Base-by-base conservation (phyloP, 768 basidiomycete genomes). In the Amanita pseudoporphyria region DNA sequence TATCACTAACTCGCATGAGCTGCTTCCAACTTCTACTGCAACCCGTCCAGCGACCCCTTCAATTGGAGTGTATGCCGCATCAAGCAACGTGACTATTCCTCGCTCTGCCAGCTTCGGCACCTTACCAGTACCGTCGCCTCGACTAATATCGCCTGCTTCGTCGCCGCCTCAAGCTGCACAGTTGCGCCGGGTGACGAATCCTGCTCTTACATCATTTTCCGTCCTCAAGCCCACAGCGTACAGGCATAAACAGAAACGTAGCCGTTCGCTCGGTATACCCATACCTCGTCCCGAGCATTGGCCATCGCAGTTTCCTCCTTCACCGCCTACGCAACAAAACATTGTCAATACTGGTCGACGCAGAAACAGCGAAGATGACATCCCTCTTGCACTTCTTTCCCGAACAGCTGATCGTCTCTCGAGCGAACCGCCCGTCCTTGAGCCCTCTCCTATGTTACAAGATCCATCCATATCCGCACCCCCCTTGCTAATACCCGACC, bases 21-120 rank as follows among this genome's bases (percentile, higher is more conserved):
- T 51, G 46, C 21, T 52, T 43, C 51, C 47, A 51, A 39, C 56
- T 43, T 43, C 54, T 39, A 33, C 57, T 55, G 46, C 59, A 53
- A 21, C 46, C 2, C 56, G 58, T 22, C 53, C 59, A 26, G 57
- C 46, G 19, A 38, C 52, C n/a, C 49, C 49, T 9, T 37, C 31
- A 9, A 24, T 50, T 14, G 47, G 47, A 10, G 32, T 50, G 22
- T 50, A 42, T 32, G 40, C 40, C 12, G 49, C 12, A 12, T 50
- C 49, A 22, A 50, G 49, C 22, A 50, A 50, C 26, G 49, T 50
- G 28, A 22, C 39, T 18, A 18, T 31, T 16, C 40, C 40, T 13
- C 49, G 41, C 32, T 33, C 37, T 18, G 3, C 49, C 14, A 50
- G 49, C 24, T 21, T 50, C 18, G 31, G 43, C 35, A 16, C 21